Evolutionary conservation across 805 yeast species (phyloP), one percentile per base, ranked within the genome.

Genomic region (Spathaspora gorwiae): DNA sequence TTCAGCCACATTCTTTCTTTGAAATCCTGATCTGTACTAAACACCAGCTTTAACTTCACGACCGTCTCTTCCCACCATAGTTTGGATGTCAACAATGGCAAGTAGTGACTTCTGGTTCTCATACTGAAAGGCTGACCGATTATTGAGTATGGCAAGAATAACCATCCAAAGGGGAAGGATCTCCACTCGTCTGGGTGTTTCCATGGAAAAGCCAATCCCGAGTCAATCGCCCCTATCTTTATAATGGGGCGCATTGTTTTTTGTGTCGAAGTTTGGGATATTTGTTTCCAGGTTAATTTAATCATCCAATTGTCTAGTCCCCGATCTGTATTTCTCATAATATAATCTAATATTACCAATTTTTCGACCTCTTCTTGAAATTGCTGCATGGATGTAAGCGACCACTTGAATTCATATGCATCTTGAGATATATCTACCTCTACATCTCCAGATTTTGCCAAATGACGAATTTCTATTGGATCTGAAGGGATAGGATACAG

Each of bases 181-280:
- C 90, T 64, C 88, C 90, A 83, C 55, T 83, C 89, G 60, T 84
- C 87, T 0, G 90, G 90, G 51, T 83, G 88, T 54, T 84, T 84
- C 89, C 89, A 84, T 5, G 92, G 90, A 53, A 81, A 84, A 0
- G 90, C 73, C 29, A 84, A 66, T 0, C 90, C 90, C 12, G 87
- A 82, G 54, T 84, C 90, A 38, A 84, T 84, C 0, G 90, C 92
- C 2, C 87, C 89, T 29, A 84, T 69, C 42, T 67, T 72, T 11
- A 84, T 47, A 1, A 35, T 45, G 0, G 84, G 83, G 12, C 50
- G 37, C 35, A 50, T 33, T 10, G 38, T 42, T 13, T 46, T 46
- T 11, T 15, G 35, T 6, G 54, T 51, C 2, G 12, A 31, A 4
- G 0, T 43, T 45, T n/a, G 14, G 6, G n/a, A 39, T 6, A 49